These are phyloP conservation scores for Microthlaspi erraticum DNA, from an alignment of 345 rosid genomes.

Conservation along the genomic window DNA sequence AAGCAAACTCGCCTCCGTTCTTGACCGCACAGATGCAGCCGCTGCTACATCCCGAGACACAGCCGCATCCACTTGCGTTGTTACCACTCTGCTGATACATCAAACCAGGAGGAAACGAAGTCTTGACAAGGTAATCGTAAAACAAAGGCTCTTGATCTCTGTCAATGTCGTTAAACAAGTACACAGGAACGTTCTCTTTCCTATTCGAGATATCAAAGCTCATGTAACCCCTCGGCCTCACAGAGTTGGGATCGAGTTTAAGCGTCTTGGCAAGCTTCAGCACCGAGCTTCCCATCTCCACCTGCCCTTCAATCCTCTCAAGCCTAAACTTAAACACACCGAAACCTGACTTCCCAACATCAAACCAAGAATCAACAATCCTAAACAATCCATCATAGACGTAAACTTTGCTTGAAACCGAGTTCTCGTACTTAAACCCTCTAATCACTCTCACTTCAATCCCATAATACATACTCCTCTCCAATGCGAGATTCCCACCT, in stretches of 20 bases:
- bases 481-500: constrained; percentile 89
- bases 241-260: constrained; percentile 56
- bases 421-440: constrained; percentile 68
- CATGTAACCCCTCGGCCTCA: constrained; percentile 74
- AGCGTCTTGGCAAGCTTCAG: constrained; percentile 71
- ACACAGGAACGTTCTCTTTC: constrained; percentile 69
- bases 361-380: constrained; percentile 87
- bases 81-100: constrained; percentile 41
- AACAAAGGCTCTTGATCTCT: constrained; percentile 76
- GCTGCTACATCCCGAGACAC: constrained; percentile 64
- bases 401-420: constrained; percentile 59
- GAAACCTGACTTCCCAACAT: constrained; percentile 89
- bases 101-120: constrained; percentile 68
- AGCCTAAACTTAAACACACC: constrained; percentile 82
- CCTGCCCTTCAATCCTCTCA: constrained; percentile 77
- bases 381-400: constrained; percentile 89
- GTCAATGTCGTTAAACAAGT: constrained; percentile 80
- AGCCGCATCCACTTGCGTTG: constrained; percentile 66
- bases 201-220: constrained; percentile 73
- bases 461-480: constrained; percentile 81
- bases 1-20: constrained; percentile 86
- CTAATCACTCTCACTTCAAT: constrained; percentile 83
- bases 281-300: constrained; percentile 77
- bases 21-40: constrained; percentile 73
- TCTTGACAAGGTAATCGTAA: constrained; percentile 68